Evolutionary conservation across 208 protist species (phyloP).

Genomic region (Wallacemonas collosoma): DNA sequence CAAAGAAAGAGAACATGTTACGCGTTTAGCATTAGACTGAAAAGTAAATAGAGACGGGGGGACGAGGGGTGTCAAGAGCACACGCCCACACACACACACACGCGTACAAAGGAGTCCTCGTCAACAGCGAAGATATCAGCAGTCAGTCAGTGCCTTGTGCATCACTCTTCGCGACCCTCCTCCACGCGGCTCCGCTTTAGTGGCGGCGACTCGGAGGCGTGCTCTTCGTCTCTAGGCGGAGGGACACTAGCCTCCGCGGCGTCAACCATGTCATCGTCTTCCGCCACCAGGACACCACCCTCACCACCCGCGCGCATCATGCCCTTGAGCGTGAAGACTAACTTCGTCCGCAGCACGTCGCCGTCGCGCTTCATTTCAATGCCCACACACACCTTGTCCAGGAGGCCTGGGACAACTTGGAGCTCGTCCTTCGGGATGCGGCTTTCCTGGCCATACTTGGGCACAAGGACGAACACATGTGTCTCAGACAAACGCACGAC

Average conservation of each 20-base stretch:
- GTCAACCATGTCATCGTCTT: conserved; percentile 41
- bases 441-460: conserved; percentile 90
- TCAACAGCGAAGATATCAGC: too few species aligned
- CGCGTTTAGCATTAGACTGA: conserved; percentile 6
- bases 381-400: conserved; percentile 78
- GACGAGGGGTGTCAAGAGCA: too few species aligned
- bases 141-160: too few species aligned
- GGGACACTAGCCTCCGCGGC: conserved; percentile 1
- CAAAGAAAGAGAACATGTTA: conserved; percentile 15
- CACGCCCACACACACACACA: too few species aligned
- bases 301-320: conserved; percentile 61
- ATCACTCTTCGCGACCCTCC: not conserved
- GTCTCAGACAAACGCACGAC: conserved; percentile 81
- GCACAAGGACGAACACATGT: conserved; percentile 86
- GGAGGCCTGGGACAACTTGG: conserved; percentile 57
- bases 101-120: not conserved
- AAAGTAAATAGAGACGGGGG: too few species aligned
- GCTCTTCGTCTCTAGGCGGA: not conserved
- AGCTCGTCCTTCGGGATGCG: conserved; percentile 78
- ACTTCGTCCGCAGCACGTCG: conserved; percentile 78
- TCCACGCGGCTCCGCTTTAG: conserved; percentile 23
- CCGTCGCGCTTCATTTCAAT: conserved; percentile 75
- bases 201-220: conserved; percentile 7
- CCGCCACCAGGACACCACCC: conserved; percentile 38
- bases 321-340: conserved; percentile 68